phyloP scores from a whole-genome alignment of 2,329 filamentous ascomycete species.

The Cercospora berteroae region DNA sequence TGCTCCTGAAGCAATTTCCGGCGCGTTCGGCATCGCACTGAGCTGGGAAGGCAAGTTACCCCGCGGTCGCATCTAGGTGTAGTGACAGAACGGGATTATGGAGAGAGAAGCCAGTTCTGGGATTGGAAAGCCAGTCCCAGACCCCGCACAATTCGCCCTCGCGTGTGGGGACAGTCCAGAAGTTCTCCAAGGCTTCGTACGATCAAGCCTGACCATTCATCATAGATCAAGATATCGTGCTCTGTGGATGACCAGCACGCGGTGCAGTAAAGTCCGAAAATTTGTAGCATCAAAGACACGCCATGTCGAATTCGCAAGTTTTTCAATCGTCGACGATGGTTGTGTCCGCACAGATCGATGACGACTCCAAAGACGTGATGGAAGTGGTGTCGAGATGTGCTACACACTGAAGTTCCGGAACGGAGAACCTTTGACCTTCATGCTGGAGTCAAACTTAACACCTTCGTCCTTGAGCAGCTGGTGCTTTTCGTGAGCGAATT shows the following conservation, averaged over 20 bases:
- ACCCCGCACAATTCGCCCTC: not conserved
- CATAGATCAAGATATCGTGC: not conserved
- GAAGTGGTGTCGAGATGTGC: not conserved
- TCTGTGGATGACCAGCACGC: not conserved
- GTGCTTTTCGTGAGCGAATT: conserved; percentile 44
- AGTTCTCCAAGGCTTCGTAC: not conserved
- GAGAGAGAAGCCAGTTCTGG: not conserved
- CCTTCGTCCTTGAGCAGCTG: conserved; percentile 45
- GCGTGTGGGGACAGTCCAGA: not conserved
- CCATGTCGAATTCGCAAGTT: not conserved
- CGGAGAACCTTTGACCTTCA: conserved; percentile 43
- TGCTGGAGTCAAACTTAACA: conserved; percentile 45
- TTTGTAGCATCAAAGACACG: not conserved
- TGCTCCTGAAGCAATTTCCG: not conserved
- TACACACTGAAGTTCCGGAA: conserved; percentile 36
- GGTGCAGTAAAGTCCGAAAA: not conserved
- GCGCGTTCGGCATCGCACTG: not conserved
- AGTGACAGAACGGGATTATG: not conserved
- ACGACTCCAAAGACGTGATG: conserved; percentile 43
- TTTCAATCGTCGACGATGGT: not conserved
- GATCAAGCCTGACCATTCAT: not conserved
- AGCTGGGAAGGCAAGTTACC: not conserved
- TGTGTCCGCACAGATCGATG: conserved; percentile 45
- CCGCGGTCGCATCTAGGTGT: too few relatives aligned
- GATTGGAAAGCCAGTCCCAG: not conserved